Base-by-base conservation (phyloP, 225 moss, liverwort and hornwort species). In the Pseudisothecium myosuroides region DNA sequence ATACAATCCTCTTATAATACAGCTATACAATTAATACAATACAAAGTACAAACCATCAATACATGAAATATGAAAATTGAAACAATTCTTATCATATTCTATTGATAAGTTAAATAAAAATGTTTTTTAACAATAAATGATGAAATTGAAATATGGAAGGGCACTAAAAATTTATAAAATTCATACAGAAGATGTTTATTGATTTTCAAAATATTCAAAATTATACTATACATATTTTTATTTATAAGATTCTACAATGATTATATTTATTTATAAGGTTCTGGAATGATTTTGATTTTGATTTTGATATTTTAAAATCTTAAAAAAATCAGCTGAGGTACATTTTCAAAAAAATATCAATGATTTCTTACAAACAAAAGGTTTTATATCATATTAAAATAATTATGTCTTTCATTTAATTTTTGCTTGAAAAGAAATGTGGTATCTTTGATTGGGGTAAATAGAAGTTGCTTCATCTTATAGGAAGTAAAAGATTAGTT, bases 1-100 rank as follows among this genome's bases (percentile, higher is more conserved):
- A 81, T 97, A 99, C 11, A 99, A 87, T 87, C 98, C 98, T 89
- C 94, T 93, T 65, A 99, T 86, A n/a, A 86, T 66, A 90, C 98
- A 99, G 81, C 97, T 99, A 34, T n/a, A 26, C 26, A 56, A 37
- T 55, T 15, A 16, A 37, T 10, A n/a, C 26, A 24, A 16, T 24
- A 92, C 52, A 58, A 82, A 56, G 0, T n/a, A 36, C 12, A 75
- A 16, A 81, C 6, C 27, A 18, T 65, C 36, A 50, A 28, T 2
- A 29, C 11, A 32, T 58, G 5, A 63, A 34, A 27, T 0, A 24
- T 61, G 4, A 2, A 66, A 34, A 43, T 13, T 17, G 4, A 23
- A 34, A 56, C 45, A 8, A 80, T 22, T 6, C 56, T 43, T 71
- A 47, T 32, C 29, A 55, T 55, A 0, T 11, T 17, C 4, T 39